Conservation (phyloP, 495 filamentous ascomycete species). For the Trichoderma reesei region DNA sequence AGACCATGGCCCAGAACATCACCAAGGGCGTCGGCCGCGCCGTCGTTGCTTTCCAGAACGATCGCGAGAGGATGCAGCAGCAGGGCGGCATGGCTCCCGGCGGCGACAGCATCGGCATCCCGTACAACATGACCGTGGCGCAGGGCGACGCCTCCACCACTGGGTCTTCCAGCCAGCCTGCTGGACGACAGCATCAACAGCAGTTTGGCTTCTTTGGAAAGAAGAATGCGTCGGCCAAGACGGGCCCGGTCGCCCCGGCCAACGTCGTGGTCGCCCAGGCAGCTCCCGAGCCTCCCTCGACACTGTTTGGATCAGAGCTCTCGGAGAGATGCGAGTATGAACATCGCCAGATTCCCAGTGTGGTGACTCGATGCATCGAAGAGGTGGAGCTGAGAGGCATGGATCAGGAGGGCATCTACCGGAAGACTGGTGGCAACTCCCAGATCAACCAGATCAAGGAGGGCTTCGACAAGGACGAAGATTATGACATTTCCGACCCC, state of each 20-base stretch:
- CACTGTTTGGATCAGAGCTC: constrained; percentile 86
- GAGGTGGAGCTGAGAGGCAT: constrained; percentile 96
- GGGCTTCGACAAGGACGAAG: constrained; percentile 75
- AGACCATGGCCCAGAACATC: constrained; percentile 86
- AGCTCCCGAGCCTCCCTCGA: constrained; percentile 46
- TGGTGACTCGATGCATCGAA: constrained; percentile 90
- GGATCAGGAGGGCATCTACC: constrained; percentile 96
- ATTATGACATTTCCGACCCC: constrained; percentile 87
- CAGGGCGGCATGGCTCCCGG: constrained; percentile 27
- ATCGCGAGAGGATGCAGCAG: constrained; percentile 37
- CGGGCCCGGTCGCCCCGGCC: constrained; percentile 44
- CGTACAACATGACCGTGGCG: constrained; percentile 49
- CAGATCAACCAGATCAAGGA: constrained; percentile 80
- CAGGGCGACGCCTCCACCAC: constrained; percentile 31
- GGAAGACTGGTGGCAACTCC: constrained; percentile 86
- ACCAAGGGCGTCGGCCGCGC: constrained; percentile 86
- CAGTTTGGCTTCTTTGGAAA: constrained; percentile 71
- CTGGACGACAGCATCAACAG: constrained; percentile 41
- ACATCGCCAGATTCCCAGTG: constrained; percentile 75
- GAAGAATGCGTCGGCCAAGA: constrained; percentile 34
- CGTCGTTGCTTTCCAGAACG: constrained; percentile 45
- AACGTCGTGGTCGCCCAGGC: constrained; percentile 22
- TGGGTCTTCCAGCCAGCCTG: constrained; percentile 20
- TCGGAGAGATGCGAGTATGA: constrained; percentile 80
- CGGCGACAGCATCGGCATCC: constrained; percentile 48